Base-by-base conservation (phyloP, 768 basidiomycete genomes). In the Termitomyces sp. region DNA sequence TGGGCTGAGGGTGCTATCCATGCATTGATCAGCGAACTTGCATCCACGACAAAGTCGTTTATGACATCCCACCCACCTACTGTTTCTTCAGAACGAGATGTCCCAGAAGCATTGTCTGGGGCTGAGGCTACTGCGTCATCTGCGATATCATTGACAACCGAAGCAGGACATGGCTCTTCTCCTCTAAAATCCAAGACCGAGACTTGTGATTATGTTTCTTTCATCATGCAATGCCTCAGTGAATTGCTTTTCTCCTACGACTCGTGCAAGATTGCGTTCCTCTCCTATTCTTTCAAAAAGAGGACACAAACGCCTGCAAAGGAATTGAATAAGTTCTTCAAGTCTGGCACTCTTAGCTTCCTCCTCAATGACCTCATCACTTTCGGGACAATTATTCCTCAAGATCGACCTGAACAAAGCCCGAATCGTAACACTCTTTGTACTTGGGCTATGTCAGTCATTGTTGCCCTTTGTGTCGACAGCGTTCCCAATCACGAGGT, bases 241-340 rank as follows among this genome's bases (percentile, higher is more conserved):
- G 97, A 99, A 72, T 76, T 98, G 10, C 73, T 97, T 13, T 92
- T 96, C 60, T 98, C 94, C 13, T 99, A 98, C 65, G 88, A 94
- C 63, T 71, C 85, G 6, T 95, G 93, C 83, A 99, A 98, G 71
- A 68, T 86, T 26, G 86, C 89, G 6, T 93, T 99, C 72, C 70
- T 97, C 53, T 87, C 90, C 0, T 93, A 84, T 65, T 82, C 85
- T 0, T 79, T 84, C 4, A 89, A 87, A 73, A 87, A 84, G 67
- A 82, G 83, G 30, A 64, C 73, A 1, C 79, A 82, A 48, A 80
- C 83, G 0, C 80, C 82, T 5, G 72, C 80, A n/a, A 91, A 92
- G 70, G 88, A 92, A 36, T 64, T 70, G 24, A 75, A 73, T 62
- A 92, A 85, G 64, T 80, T 82, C 65, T 80, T 82, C 65, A 78